phyloP scores from a whole-genome alignment of 441 rosid genomes.

The Melastoma candidum region DNA sequence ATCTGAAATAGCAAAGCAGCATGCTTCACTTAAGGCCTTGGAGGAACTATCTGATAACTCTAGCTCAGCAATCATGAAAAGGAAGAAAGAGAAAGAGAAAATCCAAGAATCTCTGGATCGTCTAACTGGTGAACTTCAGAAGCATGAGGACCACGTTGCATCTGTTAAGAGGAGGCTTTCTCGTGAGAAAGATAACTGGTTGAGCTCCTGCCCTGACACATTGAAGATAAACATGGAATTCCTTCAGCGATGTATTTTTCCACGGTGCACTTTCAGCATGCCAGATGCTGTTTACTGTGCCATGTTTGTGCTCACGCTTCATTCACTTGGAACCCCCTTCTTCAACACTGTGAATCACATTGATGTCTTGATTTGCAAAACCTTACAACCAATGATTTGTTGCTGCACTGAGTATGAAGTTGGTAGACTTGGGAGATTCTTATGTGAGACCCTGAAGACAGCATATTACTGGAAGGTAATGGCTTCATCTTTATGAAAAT shows the following conservation, averaged over 20 bases:
- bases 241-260: slow-evolving; percentile 98
- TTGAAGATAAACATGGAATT: slow-evolving; percentile 99
- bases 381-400: slow-evolving; percentile 99
- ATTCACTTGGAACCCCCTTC: slow-evolving; percentile 96
- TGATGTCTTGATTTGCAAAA: slow-evolving; percentile 95
- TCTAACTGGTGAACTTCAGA: slow-evolving; percentile 67
- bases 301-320: slow-evolving; percentile 96
- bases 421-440: slow-evolving; percentile 94
- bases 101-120: slow-evolving; percentile 99
- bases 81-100: slow-evolving; percentile 99
- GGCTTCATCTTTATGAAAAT: neutral
- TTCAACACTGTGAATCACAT: slow-evolving; percentile 99
- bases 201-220: slow-evolving; percentile 98
- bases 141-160: slow-evolving; percentile 92
- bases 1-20: slow-evolving; percentile 94
- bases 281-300: slow-evolving; percentile 99
- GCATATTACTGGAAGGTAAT: slow-evolving; percentile 98
- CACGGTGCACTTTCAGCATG: slow-evolving; percentile 99
- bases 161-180: slow-evolving; percentile 90
- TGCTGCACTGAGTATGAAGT: slow-evolving; percentile 99
- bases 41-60: slow-evolving; percentile 97
- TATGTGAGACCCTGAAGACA: slow-evolving; percentile 91
- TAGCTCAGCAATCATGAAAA: slow-evolving; percentile 87
- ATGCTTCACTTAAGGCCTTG: slow-evolving; percentile 89
- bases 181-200: slow-evolving; percentile 95